Evolutionary conservation across 306 rosid genomes (phyloP), one percentile per base, ranked within the genome.

Genomic region (Cicer bijugum): DNA sequence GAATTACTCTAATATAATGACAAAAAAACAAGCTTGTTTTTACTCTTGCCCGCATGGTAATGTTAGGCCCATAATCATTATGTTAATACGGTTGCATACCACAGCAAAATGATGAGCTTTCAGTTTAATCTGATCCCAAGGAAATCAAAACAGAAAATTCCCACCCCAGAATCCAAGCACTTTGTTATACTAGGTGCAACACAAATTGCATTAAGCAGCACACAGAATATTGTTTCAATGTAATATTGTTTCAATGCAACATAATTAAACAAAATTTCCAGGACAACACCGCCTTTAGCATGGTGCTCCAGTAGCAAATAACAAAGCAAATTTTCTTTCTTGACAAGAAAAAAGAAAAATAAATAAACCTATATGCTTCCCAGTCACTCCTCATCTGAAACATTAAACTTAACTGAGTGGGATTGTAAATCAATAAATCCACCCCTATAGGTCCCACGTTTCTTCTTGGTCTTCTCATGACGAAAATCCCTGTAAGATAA

Each of bases 391-490:
- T 95, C 96, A 19, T 95, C 99, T 15, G 92, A 87, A 72, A 91
- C 87, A 68, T 85, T 87, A 79, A 89, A 91, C 88, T 95, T 95
- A 4, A 95, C 75, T 0, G 99, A 95, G 81, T 95, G 91, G 19
- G 99, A 88, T 1, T 87, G 77, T 64, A 83, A 83, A 87, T 95
- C 99, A 57, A 95, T 90, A 71, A 71, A 86, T 52, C 99, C 99
- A 65, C 99, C 97, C 50, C 97, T 86, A 74, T 95, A 95, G 38
- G 69, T 20, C 46, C 99, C 99, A 67, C 97, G 99, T 80, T 95
- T 95, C 86, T 91, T 95, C 91, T 95, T 92, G 52, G 99, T 95
- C 86, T 91, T 95, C 87, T 95, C 97, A 15, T 91, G 99, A 76
- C 99, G 97, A 69, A 95, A 95, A 78, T 65, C 96, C 91, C 99